These are phyloP conservation scores for Solanum etuberosum DNA, from an alignment of 257 asterid species.

Conservation along the genomic window DNA sequence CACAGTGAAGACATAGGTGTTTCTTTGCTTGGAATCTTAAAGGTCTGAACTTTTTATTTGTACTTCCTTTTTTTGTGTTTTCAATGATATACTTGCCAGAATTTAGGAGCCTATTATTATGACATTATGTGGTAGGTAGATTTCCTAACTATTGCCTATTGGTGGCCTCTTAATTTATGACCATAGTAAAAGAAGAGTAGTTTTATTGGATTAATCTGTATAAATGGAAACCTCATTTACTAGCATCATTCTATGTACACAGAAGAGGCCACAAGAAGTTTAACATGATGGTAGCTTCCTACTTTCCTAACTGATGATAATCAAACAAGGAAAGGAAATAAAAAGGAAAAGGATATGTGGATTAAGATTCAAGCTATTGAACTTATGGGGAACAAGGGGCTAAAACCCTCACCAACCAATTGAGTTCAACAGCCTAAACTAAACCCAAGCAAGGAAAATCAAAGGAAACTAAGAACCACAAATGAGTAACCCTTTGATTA, in stretches of 20 bases:
- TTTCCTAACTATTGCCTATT: background rate
- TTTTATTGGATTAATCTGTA: background rate
- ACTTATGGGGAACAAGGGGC: background rate
- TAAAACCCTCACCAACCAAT: background rate
- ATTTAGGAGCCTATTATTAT: background rate
- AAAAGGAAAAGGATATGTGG: background rate
- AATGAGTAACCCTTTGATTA: background rate
- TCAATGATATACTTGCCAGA: background rate
- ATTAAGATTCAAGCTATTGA: background rate
- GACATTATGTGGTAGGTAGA: background rate
- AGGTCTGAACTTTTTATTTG: constrained; percentile 29
- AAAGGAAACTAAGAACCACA: background rate
- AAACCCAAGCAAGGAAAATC: background rate
- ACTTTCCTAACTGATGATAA: background rate
- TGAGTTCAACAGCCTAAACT: background rate
- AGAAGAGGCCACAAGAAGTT: background rate
- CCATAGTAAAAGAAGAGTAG: background rate
- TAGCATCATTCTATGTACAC: background rate
- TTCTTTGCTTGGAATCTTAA: constrained; percentile 53
- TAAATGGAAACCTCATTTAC: background rate
- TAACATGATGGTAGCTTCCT: background rate
- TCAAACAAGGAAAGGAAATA: background rate
- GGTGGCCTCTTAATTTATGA: background rate
- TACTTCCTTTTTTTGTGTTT: background rate
- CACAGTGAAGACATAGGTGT: constrained; percentile 48